Conservation (phyloP, 257 asterid species). For the Solanum chaucha region DNA sequence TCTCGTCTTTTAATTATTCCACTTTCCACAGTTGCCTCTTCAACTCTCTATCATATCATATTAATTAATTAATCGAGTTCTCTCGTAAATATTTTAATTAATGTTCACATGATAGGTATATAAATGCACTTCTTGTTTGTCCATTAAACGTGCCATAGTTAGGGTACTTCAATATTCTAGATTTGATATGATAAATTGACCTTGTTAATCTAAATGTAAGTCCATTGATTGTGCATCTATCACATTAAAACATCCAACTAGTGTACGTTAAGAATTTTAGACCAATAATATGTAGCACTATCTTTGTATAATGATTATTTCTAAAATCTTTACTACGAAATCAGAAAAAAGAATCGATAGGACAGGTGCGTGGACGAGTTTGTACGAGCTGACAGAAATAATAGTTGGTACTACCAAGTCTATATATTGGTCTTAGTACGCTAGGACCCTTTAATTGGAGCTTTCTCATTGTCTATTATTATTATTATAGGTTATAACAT, state of each 20-base stretch:
- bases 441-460: too few species aligned
- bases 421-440: too few species aligned
- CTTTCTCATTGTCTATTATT: too few species aligned
- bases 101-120: neutral
- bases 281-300: too few species aligned
- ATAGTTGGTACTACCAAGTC: too few species aligned
- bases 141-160: neutral
- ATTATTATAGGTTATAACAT: too few species aligned
- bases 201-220: neutral
- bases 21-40: neutral
- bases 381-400: too few species aligned
- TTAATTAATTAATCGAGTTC: neutral
- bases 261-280: too few species aligned
- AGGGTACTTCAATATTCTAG: neutral
- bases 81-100: neutral
- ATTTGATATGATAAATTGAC: neutral
- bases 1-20: neutral
- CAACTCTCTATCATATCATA: neutral
- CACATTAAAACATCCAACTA: neutral
- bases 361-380: too few species aligned
- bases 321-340: too few species aligned
- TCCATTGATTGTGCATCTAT: neutral
- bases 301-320: too few species aligned
- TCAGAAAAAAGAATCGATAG: too few species aligned
- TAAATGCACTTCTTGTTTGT: neutral